Base-by-base conservation (phyloP, 1,284 basidiomycete genomes). In the Phellopilus nigrolimitatus region DNA sequence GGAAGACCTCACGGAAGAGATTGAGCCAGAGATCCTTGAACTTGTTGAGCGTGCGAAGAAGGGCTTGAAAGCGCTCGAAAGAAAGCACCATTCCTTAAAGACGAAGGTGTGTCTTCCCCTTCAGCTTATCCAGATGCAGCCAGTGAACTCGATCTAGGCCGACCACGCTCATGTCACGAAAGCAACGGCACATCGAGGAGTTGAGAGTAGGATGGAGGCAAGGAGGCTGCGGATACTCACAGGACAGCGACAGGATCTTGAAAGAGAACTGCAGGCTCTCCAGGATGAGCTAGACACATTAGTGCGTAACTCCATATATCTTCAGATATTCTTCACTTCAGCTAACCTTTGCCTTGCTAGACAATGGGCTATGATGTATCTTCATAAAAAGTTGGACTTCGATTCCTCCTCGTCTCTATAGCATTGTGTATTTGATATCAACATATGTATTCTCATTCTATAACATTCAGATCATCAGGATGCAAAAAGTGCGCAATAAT, bases 1-100 rank as follows among this genome's bases (percentile, higher is more conserved):
- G 59, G 68, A 80, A 1, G 82, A 84, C 51, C 70, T 89, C 17
- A 78, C 77, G 1, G 84, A 87, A 48, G 86, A 88, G 64, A 78
- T 89, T 9, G 86, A 89, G 56, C 87, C 87, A n/a, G 78, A 83
- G 27, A 81, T 89, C 22, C 78, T 72, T 44, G 85, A 88, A 57
- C 75, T 89, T 17, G 74, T 88, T 21, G 73, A 79, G 50, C 76
- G 78, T n/a, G 80, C 85, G 1, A 80, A 86, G 61, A 79, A 78
- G 59, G 85, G 84, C 1, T 65, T 87, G 25, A 73, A 76, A 34
- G 62, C 69, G 7, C 64, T 89, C 50, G 66, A 73, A 57, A 83
- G 80, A 68, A 78, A 78, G 59, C 80, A 83, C 55, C 71, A 67
- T 50, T 62, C 73, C 36, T 64, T 88, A 33, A 75, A 80, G 59